These are phyloP conservation scores for Pythium myriotylum DNA, from an alignment of 352 stramenopile species.

Conservation along the genomic window DNA sequence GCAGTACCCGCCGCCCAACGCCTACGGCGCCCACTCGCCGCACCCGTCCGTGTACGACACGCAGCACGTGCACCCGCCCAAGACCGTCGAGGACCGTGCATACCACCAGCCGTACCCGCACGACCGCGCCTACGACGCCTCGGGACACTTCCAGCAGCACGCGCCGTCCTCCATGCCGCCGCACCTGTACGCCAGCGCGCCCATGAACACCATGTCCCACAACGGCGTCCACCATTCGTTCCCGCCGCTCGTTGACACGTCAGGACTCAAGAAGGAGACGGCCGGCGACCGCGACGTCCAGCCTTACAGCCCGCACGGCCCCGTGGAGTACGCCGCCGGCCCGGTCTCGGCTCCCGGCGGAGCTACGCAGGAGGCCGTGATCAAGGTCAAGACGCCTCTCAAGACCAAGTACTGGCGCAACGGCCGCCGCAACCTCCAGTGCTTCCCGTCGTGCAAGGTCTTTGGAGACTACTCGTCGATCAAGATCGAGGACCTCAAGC, in stretches of 20 bases:
- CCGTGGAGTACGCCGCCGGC: slow-evolving; percentile 20
- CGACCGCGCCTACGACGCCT: slow-evolving; percentile 11
- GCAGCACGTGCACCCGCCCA: slow-evolving; percentile 30
- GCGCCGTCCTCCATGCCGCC: slow-evolving; percentile 13
- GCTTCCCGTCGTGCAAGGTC: slow-evolving; percentile 89
- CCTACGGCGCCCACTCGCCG: slow-evolving; percentile 25
- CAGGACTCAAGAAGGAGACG: slow-evolving; percentile 41
- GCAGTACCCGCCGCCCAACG: slow-evolving; percentile 10
- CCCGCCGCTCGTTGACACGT: slow-evolving; percentile 53
- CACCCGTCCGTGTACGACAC: slow-evolving; percentile 31
- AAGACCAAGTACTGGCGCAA: slow-evolving; percentile 92
- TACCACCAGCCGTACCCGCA: slow-evolving; percentile 26
- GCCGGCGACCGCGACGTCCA: neutral
- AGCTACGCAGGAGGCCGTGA: slow-evolving; percentile 75
- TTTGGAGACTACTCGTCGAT: slow-evolving; percentile 90
- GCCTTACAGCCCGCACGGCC: slow-evolving; percentile 19
- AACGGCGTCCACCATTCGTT: slow-evolving; percentile 53
- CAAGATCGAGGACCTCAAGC: slow-evolving; percentile 89
- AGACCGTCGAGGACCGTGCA: slow-evolving; percentile 27
- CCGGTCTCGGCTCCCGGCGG: slow-evolving; percentile 17
- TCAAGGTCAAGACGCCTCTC: slow-evolving; percentile 86
- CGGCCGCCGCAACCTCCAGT: slow-evolving; percentile 89
- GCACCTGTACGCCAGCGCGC: slow-evolving; percentile 21
- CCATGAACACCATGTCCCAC: slow-evolving; percentile 24
- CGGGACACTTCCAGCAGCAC: slow-evolving; percentile 20